Base-by-base conservation (phyloP, 768 basidiomycete genomes). In the Dictyophora rubrovolvata region DNA sequence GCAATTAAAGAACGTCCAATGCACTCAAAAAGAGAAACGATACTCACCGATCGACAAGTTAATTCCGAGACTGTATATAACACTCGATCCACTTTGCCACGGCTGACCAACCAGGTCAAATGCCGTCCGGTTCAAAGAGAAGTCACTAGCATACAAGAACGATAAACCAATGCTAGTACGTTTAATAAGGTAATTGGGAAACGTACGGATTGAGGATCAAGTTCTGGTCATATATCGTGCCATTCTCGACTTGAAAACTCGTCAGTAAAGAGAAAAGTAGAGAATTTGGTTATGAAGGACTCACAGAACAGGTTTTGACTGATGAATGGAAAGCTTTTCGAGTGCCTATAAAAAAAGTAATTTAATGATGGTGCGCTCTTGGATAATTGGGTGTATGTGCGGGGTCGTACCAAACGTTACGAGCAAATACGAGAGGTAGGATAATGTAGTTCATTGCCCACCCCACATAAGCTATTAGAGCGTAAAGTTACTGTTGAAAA, bases 281-380 rank as follows among this genome's bases (percentile, higher is more conserved):
- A 5, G 42, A 42, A 56, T 9, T 1, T 46, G 12, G 12, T 4
- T 12, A 42, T 12, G n/a, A 12, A 42, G 3, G 42, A 42, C 42
- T 42, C 4, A 56, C 55, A 56, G 22, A 56, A 56, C 34, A 56
- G 22, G n/a, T 56, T 56, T 35, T 56, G 55, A 47, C 55, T 56
- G 42, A 56, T 56, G 42, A 56, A 56, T n/a, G 55, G 55, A n/a
- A 56, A 56, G 42, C 46, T 56, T 18, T 56, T 37, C 36, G 55
- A 56, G 22, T 56, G 55, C 55, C 55, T 56, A 11, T n/a, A 22
- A 21, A n/a, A 37, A 42, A n/a, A 42, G n/a, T 14, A 14, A 7
- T 7, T 36, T 36, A 37, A 6, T 9, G 11, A n/a, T 18, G 8
- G 10, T 9, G 4, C 9, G n/a, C 51, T 20, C 5, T 10, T 23